Evolutionary conservation across 2,329 filamentous ascomycete species (phyloP).

Genomic region (Volutella citrinella): DNA sequence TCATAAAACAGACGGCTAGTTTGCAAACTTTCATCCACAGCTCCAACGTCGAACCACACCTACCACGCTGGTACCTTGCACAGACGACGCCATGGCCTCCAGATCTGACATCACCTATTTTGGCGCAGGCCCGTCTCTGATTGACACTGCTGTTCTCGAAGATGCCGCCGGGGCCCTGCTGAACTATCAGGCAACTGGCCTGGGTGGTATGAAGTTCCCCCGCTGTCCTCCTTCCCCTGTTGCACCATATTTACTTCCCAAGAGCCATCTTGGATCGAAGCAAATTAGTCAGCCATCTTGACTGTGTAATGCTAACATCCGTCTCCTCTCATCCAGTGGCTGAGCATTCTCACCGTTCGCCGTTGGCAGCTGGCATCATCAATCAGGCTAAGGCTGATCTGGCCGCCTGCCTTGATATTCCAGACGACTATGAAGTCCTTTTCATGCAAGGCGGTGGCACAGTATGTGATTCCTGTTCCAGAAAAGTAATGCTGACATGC

Average conservation of each 20-base stretch:
- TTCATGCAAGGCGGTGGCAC: conserved; percentile 87
- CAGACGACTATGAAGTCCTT: conserved; percentile 80
- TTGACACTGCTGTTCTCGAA: conserved; percentile 80
- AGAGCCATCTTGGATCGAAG: no score
- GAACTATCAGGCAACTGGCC: conserved; percentile 76
- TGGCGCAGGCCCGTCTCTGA: conserved; percentile 82
- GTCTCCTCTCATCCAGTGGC: conserved; percentile 53
- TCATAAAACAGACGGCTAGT: no score
- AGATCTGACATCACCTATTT: conserved; percentile 80
- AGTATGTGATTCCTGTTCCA: no score
- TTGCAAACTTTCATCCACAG: no score
- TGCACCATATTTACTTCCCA: no score
- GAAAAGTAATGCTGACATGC: background rate
- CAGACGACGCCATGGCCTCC: conserved; percentile 55
- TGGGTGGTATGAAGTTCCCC: conserved; percentile 51
- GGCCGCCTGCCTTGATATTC: conserved; percentile 72
- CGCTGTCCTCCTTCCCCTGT: background rate
- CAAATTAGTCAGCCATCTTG: no score
- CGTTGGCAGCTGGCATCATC: conserved; percentile 74
- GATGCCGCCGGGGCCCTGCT: conserved; percentile 72
- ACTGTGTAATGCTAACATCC: background rate
- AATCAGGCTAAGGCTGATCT: conserved; percentile 75
- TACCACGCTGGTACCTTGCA: no score
- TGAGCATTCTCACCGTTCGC: conserved; percentile 86
- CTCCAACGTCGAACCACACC: no score